These are phyloP conservation scores for Tricholomella constricta DNA, from an alignment of 768 basidiomycete genomes.

Conservation along the genomic window DNA sequence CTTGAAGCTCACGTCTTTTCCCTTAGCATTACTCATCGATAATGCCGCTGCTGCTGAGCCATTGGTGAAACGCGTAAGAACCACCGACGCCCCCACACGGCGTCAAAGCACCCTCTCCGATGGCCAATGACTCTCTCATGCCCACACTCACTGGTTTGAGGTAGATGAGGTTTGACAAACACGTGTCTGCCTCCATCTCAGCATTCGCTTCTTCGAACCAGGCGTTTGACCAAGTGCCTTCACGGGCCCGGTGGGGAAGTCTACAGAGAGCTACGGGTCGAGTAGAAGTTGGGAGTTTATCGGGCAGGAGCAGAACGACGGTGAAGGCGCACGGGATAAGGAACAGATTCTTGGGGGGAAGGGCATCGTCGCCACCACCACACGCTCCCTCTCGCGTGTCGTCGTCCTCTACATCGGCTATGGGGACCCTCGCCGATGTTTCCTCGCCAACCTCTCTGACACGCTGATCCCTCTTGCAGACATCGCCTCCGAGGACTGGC, in stretches of 20 bases:
- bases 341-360: too few species aligned
- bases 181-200: slow-evolving; percentile 3
- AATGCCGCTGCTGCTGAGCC: too few species aligned
- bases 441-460: neutral
- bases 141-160: neutral
- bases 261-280: neutral
- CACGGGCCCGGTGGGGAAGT: neutral
- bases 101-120: slow-evolving; percentile 10
- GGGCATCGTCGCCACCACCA: neutral
- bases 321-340: neutral
- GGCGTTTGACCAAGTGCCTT: too few species aligned
- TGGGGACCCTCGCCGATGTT: neutral
- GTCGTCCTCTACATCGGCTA: neutral
- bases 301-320: slow-evolving; percentile 7
- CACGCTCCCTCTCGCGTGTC: neutral
- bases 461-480: neutral
- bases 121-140: slow-evolving; percentile 7
- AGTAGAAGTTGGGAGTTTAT: too few species aligned
- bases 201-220: neutral
- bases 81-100: slow-evolving; percentile 25
- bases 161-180: slow-evolving; percentile 14
- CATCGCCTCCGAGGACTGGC: neutral
- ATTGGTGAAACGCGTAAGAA: too few species aligned
- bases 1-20: too few species aligned
- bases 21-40: too few species aligned